These are phyloP conservation scores for Suhomyces anneliseae DNA, from an alignment of 1,139 yeast genomes.

Conservation along the genomic window DNA sequence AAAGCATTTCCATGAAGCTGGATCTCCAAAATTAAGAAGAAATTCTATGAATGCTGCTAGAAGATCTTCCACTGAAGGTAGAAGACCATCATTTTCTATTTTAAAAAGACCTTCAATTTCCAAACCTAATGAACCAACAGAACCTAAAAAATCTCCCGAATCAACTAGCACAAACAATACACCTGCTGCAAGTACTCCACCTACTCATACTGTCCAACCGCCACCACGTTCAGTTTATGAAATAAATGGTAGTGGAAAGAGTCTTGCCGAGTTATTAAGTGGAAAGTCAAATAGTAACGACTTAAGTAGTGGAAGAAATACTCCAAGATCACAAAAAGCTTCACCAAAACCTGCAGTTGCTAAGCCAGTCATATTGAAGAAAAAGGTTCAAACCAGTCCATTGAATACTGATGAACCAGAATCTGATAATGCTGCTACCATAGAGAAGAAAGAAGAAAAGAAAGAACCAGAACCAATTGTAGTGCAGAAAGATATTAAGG, in stretches of 20 bases:
- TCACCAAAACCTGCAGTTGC: conserved; percentile 27
- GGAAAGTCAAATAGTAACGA: conserved; percentile 13
- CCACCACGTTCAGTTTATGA: conserved; percentile 17
- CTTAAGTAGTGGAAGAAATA: conserved; percentile 14
- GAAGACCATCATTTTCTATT: conserved; percentile 22
- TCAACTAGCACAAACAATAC: neutral
- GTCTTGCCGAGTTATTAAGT: conserved; percentile 43
- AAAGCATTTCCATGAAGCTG: conserved; percentile 16
- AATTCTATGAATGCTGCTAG: conserved; percentile 12
- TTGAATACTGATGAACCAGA: conserved; percentile 1
- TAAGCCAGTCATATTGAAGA: conserved; percentile 44
- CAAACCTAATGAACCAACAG: neutral
- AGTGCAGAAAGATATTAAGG: neutral
- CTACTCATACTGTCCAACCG: neutral
- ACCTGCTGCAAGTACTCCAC: neutral
- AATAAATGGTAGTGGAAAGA: conserved; percentile 25
- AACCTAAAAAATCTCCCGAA: conserved; percentile 10
- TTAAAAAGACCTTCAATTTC: conserved; percentile 10
- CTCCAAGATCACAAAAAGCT: conserved; percentile 20
- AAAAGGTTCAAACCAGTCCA: conserved; percentile 23
- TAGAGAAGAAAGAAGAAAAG: neutral
- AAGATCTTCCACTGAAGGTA: conserved; percentile 17
- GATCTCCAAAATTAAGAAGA: conserved; percentile 16
- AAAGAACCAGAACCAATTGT: neutral
- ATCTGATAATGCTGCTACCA: neutral